Conservation (phyloP, 768 basidiomycete species). For the Terana coerulea region DNA sequence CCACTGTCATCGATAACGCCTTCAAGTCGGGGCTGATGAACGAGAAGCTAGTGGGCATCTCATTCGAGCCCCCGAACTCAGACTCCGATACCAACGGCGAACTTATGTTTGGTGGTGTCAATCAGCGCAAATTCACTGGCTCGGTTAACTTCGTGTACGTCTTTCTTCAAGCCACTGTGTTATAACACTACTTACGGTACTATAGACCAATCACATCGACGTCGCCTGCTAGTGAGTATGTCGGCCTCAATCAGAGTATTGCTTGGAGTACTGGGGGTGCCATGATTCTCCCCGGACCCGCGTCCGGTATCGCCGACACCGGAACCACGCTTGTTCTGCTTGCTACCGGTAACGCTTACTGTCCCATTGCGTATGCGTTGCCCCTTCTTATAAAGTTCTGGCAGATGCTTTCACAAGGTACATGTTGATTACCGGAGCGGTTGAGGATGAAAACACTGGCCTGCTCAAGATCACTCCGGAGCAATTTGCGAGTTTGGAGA, state of each 20-base stretch:
- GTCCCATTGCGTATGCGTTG: not conserved
- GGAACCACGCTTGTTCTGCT: conserved; percentile 29
- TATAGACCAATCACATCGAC: conserved; percentile 23
- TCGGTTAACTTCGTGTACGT: conserved; percentile 22
- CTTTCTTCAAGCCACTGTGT: not conserved
- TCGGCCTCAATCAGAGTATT: conserved; percentile 28
- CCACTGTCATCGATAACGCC: conserved; percentile 47
- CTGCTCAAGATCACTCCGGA: conserved; percentile 25
- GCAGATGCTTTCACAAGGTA: conserved; percentile 23
- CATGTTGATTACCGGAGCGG: conserved; percentile 25
- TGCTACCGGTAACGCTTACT: conserved; percentile 20
- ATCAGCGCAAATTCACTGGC: not conserved
- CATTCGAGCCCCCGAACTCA: conserved; percentile 40
- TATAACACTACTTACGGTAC: not conserved
- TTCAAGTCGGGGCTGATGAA: conserved; percentile 38
- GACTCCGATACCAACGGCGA: conserved; percentile 17
- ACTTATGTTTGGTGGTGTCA: conserved; percentile 17
- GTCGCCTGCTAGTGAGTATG: conserved; percentile 19
- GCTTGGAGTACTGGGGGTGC: conserved; percentile 17
- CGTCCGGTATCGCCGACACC: conserved; percentile 30
- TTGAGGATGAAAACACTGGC: conserved; percentile 24
- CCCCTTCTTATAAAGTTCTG: not conserved
- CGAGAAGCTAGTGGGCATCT: conserved; percentile 43
- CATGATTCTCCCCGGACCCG: conserved; percentile 14
- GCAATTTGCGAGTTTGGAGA: conserved; percentile 25